Base-by-base conservation (phyloP, 169 alveolate genomes). In the Miamiensis avidus region DNA sequence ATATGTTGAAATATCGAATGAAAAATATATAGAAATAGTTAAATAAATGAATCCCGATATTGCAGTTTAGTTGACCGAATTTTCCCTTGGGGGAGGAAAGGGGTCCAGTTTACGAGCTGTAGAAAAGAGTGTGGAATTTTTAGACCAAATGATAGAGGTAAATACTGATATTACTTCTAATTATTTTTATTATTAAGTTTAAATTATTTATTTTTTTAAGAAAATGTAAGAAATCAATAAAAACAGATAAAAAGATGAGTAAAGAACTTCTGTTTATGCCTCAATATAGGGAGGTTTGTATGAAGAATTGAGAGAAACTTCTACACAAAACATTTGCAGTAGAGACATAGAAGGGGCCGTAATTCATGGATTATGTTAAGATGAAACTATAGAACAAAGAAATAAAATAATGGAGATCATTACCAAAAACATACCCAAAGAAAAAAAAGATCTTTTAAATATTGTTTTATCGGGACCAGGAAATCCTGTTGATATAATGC, bases 31-130 rank as follows among this genome's bases (percentile, higher is more conserved):
- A 1, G 65, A 79, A 49, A 79, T 79, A n/a, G 29, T 76, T 15
- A 49, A 79, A 79, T 34, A 29, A 72, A 79, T 79, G 16, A 79
- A 79, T 33, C 84, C 84, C 0, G 84, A 79, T 65, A 79, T 79
- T 30, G 29, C 65, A 4, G 84, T 79, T 31, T 79, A 69, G 26
- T 72, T 79, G 26, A 65, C 84, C 0, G 84, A 79, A 65, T 34
- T 49, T 64, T 64, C 84, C 65, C 28, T 33, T 49, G 75, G 76
- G 31, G 65, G 30, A 30, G 84, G 84, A n/a, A 65, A 49, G 64
- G 65, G 65, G 64, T 79, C 84, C 64, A 69, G 30, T 25, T n/a
- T 27, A 49, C 34, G 84, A 29, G 65, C 84, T 34, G 76, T 79
- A 15, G 84, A 79, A 79, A 79, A 79, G 33, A 79, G 76, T 34